These are phyloP conservation scores for Lichtheimia ramosa DNA, from an alignment of 371 early-diverging fungal species.

Conservation along the genomic window DNA sequence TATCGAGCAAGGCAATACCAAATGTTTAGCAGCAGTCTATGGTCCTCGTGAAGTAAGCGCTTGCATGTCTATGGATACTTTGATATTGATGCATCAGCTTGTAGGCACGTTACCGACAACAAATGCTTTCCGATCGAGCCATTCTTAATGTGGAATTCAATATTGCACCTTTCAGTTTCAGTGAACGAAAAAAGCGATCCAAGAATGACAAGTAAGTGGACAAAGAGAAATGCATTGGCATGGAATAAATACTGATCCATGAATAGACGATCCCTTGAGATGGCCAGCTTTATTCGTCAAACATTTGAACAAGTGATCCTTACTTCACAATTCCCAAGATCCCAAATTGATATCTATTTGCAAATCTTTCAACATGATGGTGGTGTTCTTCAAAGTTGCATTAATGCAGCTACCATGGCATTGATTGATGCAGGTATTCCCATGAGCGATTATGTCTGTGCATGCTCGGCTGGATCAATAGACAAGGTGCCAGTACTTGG, in stretches of 20 bases:
- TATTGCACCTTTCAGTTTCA: conserved; percentile 89
- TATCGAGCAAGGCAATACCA: conserved; percentile 95
- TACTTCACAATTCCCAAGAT: conserved; percentile 73
- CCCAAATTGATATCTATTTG: conserved; percentile 90
- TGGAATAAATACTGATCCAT: neutral
- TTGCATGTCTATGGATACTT: neutral
- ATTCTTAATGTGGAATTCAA: conserved; percentile 89
- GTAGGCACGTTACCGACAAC: conserved; percentile 62
- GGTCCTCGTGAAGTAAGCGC: conserved; percentile 87
- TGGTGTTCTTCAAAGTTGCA: conserved; percentile 81
- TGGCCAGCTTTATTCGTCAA: conserved; percentile 82
- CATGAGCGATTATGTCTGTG: conserved; percentile 93
- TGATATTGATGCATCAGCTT: neutral
- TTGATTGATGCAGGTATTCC: conserved; percentile 97
- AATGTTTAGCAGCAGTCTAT: conserved; percentile 88
- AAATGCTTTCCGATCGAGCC: conserved; percentile 75
- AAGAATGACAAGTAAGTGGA: conserved; percentile 78
- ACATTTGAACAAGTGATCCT: conserved; percentile 91
- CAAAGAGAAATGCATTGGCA: neutral
- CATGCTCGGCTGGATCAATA: conserved; percentile 91
- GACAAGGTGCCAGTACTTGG: conserved; percentile 82
- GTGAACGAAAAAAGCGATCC: conserved; percentile 80
- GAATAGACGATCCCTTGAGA: conserved; percentile 78
- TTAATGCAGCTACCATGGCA: conserved; percentile 94
- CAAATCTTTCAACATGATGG: conserved; percentile 94